Conservation (phyloP, 768 basidiomycete species). For the Amanita molliuscula region DNA sequence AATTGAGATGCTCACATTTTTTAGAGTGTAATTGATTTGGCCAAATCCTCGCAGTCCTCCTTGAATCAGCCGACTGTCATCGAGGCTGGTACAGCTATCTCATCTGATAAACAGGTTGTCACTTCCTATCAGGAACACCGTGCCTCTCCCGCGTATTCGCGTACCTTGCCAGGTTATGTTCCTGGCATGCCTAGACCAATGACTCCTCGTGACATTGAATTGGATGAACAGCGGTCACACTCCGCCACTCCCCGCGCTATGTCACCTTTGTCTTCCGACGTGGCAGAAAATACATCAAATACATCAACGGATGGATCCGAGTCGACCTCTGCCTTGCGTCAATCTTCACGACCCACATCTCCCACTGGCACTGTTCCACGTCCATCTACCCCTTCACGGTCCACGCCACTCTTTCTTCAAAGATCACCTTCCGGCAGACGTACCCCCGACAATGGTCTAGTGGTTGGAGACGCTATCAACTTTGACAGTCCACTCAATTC, state of each 20-base stretch:
- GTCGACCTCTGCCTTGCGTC: conserved; percentile 42
- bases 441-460: conserved; percentile 44
- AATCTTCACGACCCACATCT: conserved; percentile 31
- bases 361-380: conserved; percentile 38
- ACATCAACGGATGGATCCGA: conserved; percentile 30
- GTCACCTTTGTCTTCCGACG: conserved; percentile 39
- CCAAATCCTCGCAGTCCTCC: conserved; percentile 1
- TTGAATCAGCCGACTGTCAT: conserved; percentile 20
- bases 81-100: conserved; percentile 64
- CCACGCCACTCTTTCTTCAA: conserved; percentile 41
- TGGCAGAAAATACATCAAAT: conserved; percentile 21
- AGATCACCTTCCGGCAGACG: conserved; percentile 55
- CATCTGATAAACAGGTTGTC: conserved; percentile 44
- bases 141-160: conserved; percentile 54
- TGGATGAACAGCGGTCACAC: conserved; percentile 60
- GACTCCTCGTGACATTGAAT: conserved; percentile 75
- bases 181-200: conserved; percentile 88
- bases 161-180: conserved; percentile 70
- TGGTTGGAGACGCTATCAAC: conserved; percentile 27
- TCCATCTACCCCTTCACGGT: conserved; percentile 14
- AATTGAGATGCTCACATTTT: not conserved
- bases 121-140: conserved; percentile 39
- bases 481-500: conserved; percentile 39
- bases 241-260: conserved; percentile 77
- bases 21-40: not conserved